phyloP scores from a whole-genome alignment of 2,329 filamentous ascomycete species.

The Aspergillus sp. region DNA sequence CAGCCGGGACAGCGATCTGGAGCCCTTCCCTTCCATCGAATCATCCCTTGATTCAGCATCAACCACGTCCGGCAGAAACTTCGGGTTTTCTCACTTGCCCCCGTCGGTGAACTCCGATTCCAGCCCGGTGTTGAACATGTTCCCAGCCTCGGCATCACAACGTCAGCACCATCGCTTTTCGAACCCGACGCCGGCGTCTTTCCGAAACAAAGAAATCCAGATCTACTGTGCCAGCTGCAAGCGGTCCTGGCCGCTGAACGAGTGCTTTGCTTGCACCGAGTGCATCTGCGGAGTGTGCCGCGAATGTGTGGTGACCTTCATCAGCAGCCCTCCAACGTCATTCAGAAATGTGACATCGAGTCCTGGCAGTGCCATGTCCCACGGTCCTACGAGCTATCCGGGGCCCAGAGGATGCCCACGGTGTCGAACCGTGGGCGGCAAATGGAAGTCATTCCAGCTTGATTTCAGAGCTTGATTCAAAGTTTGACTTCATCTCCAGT shows the following conservation, averaged over 20 bases:
- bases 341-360: conserved; percentile 38
- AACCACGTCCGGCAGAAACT: conserved; percentile 60
- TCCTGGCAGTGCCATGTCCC: conserved; percentile 28
- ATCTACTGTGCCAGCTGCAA: conserved; percentile 92
- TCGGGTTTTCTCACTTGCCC: conserved; percentile 65
- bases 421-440: conserved; percentile 46
- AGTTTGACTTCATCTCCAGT: not conserved
- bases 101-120: conserved; percentile 71
- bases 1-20: conserved; percentile 56
- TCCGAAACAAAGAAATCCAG: conserved; percentile 59
- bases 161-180: conserved; percentile 43
- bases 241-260: conserved; percentile 70
- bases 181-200: conserved; percentile 55
- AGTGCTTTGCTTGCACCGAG: conserved; percentile 87
- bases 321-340: conserved; percentile 41
- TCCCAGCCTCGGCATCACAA: conserved; percentile 33
- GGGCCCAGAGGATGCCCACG: conserved; percentile 45
- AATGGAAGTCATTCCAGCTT: conserved; percentile 51
- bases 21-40: conserved; percentile 90
- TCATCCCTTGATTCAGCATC: conserved; percentile 62
- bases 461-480: conserved; percentile 42
- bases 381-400: conserved; percentile 39
- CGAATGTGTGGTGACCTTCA: conserved; percentile 66
- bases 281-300: conserved; percentile 93
- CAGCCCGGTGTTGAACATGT: conserved; percentile 52